Percentiles rank a stretch among this genome's conserved stretches.
phyloP scores from a whole-genome alignment of 2,329 filamentous ascomycete genomes.

The Fusarium armeniacum region DNA sequence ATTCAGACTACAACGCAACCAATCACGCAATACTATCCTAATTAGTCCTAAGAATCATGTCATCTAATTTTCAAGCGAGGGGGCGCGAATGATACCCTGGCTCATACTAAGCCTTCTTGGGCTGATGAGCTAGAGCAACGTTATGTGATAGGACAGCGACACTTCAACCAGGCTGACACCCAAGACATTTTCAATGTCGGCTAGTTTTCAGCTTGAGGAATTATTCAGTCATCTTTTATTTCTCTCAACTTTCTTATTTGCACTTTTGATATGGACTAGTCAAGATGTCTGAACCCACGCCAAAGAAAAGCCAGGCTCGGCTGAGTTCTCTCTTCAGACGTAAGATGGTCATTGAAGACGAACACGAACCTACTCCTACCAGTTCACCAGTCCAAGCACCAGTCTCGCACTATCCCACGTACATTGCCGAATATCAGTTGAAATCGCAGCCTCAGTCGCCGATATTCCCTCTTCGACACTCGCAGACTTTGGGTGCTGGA shows the following conservation, averaged over 20 bases:
- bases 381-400: background rate
- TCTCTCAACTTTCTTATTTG: background rate
- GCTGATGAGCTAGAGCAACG: background rate
- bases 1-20: background rate
- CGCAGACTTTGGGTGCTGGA: background rate
- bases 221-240: background rate
- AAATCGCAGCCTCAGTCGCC: background rate
- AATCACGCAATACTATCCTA: background rate
- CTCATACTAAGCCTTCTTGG: slow-evolving; percentile 6
- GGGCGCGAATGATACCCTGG: background rate
- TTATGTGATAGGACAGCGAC: background rate
- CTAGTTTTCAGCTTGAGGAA: background rate
- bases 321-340: slow-evolving; percentile 3
- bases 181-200: background rate
- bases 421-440: slow-evolving; percentile 7
- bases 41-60: background rate
- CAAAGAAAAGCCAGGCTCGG: slow-evolving; percentile 1
- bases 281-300: background rate
- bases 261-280: no score
- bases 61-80: background rate
- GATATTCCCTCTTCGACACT: background rate
- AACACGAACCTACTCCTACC: background rate
- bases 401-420: slow-evolving; percentile 2
- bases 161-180: slow-evolving; percentile 1
- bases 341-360: background rate